These are phyloP conservation scores for Protea cynaroides DNA, from an alignment of 164 flowering plant species.

Conservation along the genomic window DNA sequence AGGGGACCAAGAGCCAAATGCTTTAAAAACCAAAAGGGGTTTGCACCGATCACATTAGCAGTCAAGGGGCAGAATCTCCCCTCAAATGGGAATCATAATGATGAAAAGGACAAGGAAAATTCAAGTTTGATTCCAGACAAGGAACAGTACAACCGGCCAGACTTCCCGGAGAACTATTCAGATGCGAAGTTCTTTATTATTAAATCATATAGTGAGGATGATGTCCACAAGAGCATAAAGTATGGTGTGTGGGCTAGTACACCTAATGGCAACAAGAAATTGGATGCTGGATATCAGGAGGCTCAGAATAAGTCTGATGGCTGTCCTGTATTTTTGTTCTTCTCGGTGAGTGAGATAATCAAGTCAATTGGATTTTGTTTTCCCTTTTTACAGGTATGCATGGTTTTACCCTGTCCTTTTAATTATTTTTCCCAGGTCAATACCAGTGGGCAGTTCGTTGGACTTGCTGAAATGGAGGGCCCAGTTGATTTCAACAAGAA, in stretches of 20 bases:
- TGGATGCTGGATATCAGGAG: conserved; percentile 66
- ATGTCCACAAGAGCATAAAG: conserved; percentile 86
- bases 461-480: conserved; percentile 82
- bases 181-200: conserved; percentile 79
- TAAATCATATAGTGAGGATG: conserved; percentile 94
- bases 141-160: conserved; percentile 58
- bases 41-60: conserved; percentile 31
- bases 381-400: background rate
- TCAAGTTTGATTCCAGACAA: conserved; percentile 26
- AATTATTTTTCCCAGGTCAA: conserved; percentile 58
- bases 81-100: conserved; percentile 16
- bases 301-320: conserved; percentile 58
- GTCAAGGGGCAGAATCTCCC: conserved; percentile 49
- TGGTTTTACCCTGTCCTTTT: background rate
- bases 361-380: background rate
- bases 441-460: conserved; percentile 86
- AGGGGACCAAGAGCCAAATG: conserved; percentile 77
- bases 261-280: conserved; percentile 82
- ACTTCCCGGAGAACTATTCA: conserved; percentile 57
- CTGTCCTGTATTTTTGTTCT: conserved; percentile 72
- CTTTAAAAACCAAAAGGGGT: conserved; percentile 46
- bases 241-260: conserved; percentile 92
- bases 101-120: conserved; percentile 39
- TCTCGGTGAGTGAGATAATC: conserved; percentile 54
- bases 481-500: conserved; percentile 77